phyloP scores from a whole-genome alignment of 2,329 filamentous ascomycete genomes.

The Aspergillus intermedius region DNA sequence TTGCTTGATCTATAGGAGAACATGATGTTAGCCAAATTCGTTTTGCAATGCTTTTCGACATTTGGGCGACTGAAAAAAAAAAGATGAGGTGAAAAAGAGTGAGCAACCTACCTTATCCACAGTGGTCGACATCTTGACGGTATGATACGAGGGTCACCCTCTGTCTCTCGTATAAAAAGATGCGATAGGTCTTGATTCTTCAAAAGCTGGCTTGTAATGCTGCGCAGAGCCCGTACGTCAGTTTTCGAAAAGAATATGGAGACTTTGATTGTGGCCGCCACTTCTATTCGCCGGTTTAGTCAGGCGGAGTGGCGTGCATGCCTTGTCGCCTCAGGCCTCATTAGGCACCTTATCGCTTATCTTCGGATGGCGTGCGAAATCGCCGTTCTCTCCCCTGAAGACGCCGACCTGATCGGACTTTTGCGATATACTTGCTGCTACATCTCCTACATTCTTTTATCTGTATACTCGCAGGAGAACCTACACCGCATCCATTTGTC shows the following conservation, averaged over 20 bases:
- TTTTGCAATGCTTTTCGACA: neutral
- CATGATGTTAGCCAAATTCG: conserved; percentile 23
- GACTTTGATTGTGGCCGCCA: conserved; percentile 27
- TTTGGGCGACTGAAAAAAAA: neutral
- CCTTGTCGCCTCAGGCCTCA: conserved; percentile 16
- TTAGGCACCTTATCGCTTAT: conserved; percentile 15
- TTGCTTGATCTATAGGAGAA: conserved; percentile 70
- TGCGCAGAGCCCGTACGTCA: conserved; percentile 2
- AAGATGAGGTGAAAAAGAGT: neutral
- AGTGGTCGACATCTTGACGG: conserved; percentile 79
- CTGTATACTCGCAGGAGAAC: neutral
- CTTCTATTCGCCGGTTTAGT: conserved; percentile 21
- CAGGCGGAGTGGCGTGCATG: conserved; percentile 17
- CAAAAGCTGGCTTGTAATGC: neutral
- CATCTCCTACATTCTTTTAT: neutral
- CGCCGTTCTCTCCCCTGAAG: conserved; percentile 3
- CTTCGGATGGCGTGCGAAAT: conserved; percentile 8
- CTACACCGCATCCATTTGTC: neutral
- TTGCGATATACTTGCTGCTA: neutral
- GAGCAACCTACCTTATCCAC: conserved; percentile 73
- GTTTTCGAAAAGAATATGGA: conserved; percentile 6
- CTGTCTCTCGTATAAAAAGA: conserved; percentile 9
- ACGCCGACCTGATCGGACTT: neutral
- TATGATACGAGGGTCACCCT: conserved; percentile 13
- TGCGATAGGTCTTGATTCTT: too few species aligned